Base-by-base conservation (phyloP, 2,329 filamentous ascomycete species). In the Aspergillus terreus region DNA sequence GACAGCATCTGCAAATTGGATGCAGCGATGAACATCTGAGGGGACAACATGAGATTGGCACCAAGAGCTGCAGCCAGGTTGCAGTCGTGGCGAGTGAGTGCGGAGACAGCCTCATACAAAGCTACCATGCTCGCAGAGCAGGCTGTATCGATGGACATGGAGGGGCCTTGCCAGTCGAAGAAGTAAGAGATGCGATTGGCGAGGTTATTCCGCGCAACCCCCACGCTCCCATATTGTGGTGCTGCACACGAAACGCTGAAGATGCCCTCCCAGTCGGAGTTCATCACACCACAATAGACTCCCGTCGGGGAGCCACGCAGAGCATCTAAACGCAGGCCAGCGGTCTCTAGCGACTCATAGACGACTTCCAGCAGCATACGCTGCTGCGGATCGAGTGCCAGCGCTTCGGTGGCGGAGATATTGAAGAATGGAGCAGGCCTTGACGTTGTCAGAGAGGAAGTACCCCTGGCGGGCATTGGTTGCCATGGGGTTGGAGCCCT, bases 71-170 rank as follows among this genome's bases (percentile, higher is more conserved):
- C 47, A 0, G 59, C 62, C 1, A 64, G 52, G 5, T 56, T 55
- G 15, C 55, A 63, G 25, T 70, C 65, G 2, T 68, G 64, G 6
- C 44, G 56, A 1, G 65, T 60, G 1, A 73, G 44, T 10, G 56
- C 60, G 38, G 66, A 58, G 9, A 69, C 63, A 0, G 67, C 70
- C 14, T 66, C 63, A 48, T 73, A 68, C 0, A 73, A 46, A 1
- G 71, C 68, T 12, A 70, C 60, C 3, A 78, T 54, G 44, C 67
- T 71, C 0, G 72, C 72, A 1, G 74, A 76, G 47, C 76, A 78
- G 2, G 75, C 76, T 0, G 76, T 78, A 35, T 78, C 74, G 14
- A 78, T 66, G 0, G 72, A 75, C 59, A 76, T 68, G 1, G 64
- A 70, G 0, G 75, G 71, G 0, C 76, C 63, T 15, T 60, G 56